Percentiles rank a stretch among this genome's conserved stretches.
Conservation (phyloP, 2,329 filamentous ascomycete species). For the Nigrograna mackinnonii region DNA sequence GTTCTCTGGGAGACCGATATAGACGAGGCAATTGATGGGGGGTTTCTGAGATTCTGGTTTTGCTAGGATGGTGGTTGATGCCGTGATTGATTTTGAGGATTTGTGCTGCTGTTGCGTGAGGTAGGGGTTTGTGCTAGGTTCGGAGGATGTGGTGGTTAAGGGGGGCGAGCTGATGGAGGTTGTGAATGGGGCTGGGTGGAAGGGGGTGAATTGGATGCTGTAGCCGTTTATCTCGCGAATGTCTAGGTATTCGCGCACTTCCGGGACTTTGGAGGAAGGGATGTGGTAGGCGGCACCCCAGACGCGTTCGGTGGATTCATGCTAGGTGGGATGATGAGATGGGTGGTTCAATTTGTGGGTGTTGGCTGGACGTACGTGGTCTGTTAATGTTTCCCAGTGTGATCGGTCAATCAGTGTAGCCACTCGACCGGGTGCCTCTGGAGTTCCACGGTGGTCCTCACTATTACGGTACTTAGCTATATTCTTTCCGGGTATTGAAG, state of each 20-base stretch:
- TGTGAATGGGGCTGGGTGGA: conserved; percentile 62
- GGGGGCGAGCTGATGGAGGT: conserved; percentile 29
- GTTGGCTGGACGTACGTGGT: too few relatives aligned
- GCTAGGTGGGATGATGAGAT: too few relatives aligned
- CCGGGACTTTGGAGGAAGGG: conserved; percentile 68
- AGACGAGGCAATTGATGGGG: conserved; percentile 68
- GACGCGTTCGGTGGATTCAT: conserved; percentile 63
- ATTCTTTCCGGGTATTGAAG: background rate
- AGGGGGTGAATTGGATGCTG: conserved; percentile 86
- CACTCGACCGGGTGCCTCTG: conserved; percentile 83
- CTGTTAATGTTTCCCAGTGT: conserved; percentile 77
- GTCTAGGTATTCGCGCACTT: conserved; percentile 89
- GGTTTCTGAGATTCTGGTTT: conserved; percentile 9
- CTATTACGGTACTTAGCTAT: conserved; percentile 53
- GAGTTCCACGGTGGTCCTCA: conserved; percentile 92
- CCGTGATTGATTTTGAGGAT: conserved; percentile 4
- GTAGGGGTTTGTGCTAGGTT: background rate
- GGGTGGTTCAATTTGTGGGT: conserved; percentile 35
- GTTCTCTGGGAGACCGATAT: conserved; percentile 93
- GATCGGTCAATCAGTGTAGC: conserved; percentile 86
- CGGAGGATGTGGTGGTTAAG: conserved; percentile 10
- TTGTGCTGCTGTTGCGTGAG: background rate
- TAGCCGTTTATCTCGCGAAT: conserved; percentile 98
- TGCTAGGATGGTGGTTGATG: conserved; percentile 38
- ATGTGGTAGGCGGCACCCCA: conserved; percentile 96